Conservation (phyloP, 306 rosid genomes). For the Rosa multiflora region DNA sequence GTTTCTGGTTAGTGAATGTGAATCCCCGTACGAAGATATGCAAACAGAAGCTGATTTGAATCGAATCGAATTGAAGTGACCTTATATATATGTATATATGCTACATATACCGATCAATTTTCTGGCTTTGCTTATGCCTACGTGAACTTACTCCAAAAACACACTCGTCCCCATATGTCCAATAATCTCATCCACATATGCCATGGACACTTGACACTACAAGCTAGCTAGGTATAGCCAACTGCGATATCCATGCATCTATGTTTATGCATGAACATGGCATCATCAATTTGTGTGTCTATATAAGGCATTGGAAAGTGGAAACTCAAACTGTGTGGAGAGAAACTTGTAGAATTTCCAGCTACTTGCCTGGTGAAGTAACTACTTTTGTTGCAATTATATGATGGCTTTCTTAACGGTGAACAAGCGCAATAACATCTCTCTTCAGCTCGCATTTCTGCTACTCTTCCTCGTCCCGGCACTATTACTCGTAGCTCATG, state of each 20-base stretch:
- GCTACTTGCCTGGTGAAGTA: neutral
- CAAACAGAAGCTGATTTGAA: neutral
- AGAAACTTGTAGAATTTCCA: neutral
- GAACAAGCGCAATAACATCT: neutral
- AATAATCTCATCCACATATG: neutral
- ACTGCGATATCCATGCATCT: neutral
- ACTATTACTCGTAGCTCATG: neutral
- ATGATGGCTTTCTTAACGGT: neutral
- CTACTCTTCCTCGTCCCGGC: neutral
- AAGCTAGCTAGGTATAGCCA: neutral
- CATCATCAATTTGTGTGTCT: neutral
- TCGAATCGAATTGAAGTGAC: neutral
- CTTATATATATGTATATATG: neutral
- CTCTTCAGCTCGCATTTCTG: neutral
- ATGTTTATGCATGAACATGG: neutral
- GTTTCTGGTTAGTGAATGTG: neutral
- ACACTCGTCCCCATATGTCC: slow-evolving; percentile 4
- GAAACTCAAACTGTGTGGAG: neutral
- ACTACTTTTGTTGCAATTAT: neutral
- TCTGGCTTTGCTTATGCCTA: slow-evolving; percentile 16
- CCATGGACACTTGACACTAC: neutral
- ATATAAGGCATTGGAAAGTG: neutral
- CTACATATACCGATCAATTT: neutral
- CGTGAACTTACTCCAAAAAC: slow-evolving; percentile 1
- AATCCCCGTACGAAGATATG: neutral